Evolutionary conservation across 495 filamentous ascomycete genomes (phyloP).

Genomic region (Neurospora africana): DNA sequence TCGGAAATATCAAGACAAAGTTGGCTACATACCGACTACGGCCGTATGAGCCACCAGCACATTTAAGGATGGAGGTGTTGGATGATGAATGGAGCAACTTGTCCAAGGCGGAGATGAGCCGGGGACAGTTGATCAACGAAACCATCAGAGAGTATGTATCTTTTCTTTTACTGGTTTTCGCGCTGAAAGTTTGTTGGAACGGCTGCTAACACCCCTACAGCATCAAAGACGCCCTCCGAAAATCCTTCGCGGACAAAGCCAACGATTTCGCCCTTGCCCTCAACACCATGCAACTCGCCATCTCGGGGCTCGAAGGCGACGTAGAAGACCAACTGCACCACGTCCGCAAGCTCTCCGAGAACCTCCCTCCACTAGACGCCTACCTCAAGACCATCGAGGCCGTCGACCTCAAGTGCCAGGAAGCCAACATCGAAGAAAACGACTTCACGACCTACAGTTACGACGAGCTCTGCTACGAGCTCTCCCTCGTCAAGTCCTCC

Average conservation of each 20-base stretch:
- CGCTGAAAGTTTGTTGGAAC: background rate
- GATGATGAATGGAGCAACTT: slow-evolving; percentile 73
- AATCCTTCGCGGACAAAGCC: slow-evolving; percentile 87
- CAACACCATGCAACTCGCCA: slow-evolving; percentile 83
- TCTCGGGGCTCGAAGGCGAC: slow-evolving; percentile 90
- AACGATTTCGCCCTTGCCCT: slow-evolving; percentile 94
- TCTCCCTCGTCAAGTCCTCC: slow-evolving; percentile 77
- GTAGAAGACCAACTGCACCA: slow-evolving; percentile 86
- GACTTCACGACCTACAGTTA: slow-evolving; percentile 97
- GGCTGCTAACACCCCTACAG: slow-evolving; percentile 24
- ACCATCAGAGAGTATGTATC: slow-evolving; percentile 76
- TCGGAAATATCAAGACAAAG: slow-evolving; percentile 99
- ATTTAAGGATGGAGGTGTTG: slow-evolving; percentile 66
- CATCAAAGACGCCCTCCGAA: slow-evolving; percentile 90
- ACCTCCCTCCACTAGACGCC: slow-evolving; percentile 74
- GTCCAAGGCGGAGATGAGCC: slow-evolving; percentile 68
- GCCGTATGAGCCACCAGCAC: slow-evolving; percentile 78
- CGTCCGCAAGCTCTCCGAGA: slow-evolving; percentile 68
- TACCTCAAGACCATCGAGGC: slow-evolving; percentile 75
- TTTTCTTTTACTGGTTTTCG: background rate
- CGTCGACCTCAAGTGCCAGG: slow-evolving; percentile 76
- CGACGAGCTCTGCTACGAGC: slow-evolving; percentile 89
- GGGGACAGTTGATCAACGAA: slow-evolving; percentile 91
- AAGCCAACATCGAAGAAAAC: slow-evolving; percentile 98
- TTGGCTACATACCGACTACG: slow-evolving; percentile 85